These are phyloP conservation scores for Astrephomene gubernaculifera DNA, from an alignment of 139 green algal species.

Conservation along the genomic window DNA sequence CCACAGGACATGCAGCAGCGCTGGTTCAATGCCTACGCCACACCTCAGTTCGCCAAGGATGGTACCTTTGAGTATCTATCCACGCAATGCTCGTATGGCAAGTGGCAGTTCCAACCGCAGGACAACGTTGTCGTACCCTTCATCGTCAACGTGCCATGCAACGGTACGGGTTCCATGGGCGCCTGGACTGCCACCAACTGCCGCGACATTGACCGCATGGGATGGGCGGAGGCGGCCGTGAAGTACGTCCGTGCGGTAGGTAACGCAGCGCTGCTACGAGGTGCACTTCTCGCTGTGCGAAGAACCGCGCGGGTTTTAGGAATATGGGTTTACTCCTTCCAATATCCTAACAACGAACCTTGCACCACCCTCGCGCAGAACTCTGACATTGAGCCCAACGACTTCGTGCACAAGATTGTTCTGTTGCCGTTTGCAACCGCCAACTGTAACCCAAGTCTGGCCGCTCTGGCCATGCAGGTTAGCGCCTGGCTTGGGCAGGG, in stretches of 20 bases:
- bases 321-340: too few species aligned
- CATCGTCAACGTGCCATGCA: not conserved
- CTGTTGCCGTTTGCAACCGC: not conserved
- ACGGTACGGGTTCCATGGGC: not conserved
- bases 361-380: not conserved
- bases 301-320: too few species aligned
- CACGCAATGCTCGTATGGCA: slow-evolving; percentile 7
- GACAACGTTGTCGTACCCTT: not conserved
- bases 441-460: not conserved
- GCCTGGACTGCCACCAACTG: not conserved
- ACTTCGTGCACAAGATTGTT: not conserved
- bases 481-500: too few species aligned
- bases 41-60: not conserved
- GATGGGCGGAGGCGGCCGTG: not conserved
- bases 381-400: not conserved
- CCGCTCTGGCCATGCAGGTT: not conserved
- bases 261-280: too few species aligned
- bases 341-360: too few species aligned
- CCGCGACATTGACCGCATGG: not conserved
- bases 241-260: not conserved
- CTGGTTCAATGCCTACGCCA: not conserved
- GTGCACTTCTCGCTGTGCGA: too few species aligned
- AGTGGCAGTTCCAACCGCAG: not conserved
- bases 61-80: not conserved
- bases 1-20: not conserved